phyloP scores from a whole-genome alignment of 1,284 basidiomycete genomes.

The Caloboletus inedulis region DNA sequence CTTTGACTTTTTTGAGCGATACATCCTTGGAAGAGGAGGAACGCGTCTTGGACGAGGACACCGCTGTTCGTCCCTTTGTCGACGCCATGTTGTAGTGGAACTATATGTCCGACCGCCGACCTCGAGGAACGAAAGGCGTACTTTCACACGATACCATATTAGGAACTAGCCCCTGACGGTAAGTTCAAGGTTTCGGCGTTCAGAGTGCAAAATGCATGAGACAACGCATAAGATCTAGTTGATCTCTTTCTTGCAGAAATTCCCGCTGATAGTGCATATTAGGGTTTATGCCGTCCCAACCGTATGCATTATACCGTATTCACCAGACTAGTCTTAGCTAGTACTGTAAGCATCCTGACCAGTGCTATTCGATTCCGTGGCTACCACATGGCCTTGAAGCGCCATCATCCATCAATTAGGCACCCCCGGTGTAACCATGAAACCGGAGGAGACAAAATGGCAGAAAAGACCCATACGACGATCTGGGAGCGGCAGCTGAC shows the following conservation, averaged over 20 bases:
- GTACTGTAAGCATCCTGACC: not conserved
- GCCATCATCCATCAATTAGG: not conserved
- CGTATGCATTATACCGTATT: not conserved
- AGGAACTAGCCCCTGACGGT: not conserved
- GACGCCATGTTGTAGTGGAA: slow-evolving; percentile 50
- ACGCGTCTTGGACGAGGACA: slow-evolving; percentile 45
- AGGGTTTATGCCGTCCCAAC: not conserved
- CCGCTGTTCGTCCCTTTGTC: slow-evolving; percentile 42
- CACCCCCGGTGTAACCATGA: not conserved
- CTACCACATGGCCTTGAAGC: not conserved
- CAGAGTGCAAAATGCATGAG: no score
- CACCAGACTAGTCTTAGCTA: no score
- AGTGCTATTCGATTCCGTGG: not conserved
- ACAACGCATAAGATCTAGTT: no score
- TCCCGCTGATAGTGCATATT: no score
- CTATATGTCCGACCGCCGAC: not conserved
- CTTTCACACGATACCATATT: slow-evolving; percentile 15
- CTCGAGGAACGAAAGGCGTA: not conserved
- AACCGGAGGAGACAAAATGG: not conserved
- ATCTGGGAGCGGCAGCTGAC: not conserved
- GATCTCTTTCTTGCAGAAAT: not conserved
- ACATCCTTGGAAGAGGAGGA: slow-evolving; percentile 52
- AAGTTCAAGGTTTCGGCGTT: no score
- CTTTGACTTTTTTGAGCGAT: slow-evolving; percentile 74
- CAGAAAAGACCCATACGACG: not conserved